phyloP scores from a whole-genome alignment of 345 rosid species.

The Capsella bursapastoris region DNA sequence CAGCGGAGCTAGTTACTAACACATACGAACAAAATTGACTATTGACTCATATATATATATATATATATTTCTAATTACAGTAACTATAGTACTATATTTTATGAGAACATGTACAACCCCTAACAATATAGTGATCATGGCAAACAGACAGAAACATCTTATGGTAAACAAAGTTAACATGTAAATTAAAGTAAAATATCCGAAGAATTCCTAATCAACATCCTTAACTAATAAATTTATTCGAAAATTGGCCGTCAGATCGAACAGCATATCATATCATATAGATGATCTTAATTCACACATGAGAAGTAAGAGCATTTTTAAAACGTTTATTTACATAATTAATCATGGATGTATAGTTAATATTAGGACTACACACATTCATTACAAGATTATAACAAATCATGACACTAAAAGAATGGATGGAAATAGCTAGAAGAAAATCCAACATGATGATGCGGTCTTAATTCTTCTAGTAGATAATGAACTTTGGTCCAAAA shows the following conservation, averaged over 20 bases:
- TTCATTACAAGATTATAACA: not conserved
- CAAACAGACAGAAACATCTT: too few species aligned
- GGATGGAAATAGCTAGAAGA: not conserved
- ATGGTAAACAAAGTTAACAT: too few species aligned
- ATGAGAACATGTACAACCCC: too few species aligned
- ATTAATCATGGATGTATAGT: not conserved
- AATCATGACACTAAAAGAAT: not conserved
- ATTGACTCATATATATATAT: too few species aligned
- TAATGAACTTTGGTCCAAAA: conserved; percentile 35
- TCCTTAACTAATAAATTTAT: too few species aligned
- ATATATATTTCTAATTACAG: too few species aligned
- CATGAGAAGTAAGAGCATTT: not conserved
- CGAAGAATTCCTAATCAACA: too few species aligned
- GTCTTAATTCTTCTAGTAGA: conserved; percentile 27
- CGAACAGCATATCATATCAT: not conserved
- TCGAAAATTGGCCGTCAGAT: not conserved
- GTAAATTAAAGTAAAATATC: too few species aligned
- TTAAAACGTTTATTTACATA: not conserved
- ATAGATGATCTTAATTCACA: not conserved
- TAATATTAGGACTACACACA: not conserved
- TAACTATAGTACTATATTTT: too few species aligned
- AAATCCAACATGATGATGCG: not conserved
- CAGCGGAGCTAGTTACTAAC: too few species aligned
- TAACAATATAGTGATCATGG: too few species aligned
- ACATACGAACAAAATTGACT: too few species aligned